These are phyloP conservation scores for Fusarium tjaetaba DNA, from an alignment of 2,329 filamentous ascomycete genomes.

Conservation along the genomic window DNA sequence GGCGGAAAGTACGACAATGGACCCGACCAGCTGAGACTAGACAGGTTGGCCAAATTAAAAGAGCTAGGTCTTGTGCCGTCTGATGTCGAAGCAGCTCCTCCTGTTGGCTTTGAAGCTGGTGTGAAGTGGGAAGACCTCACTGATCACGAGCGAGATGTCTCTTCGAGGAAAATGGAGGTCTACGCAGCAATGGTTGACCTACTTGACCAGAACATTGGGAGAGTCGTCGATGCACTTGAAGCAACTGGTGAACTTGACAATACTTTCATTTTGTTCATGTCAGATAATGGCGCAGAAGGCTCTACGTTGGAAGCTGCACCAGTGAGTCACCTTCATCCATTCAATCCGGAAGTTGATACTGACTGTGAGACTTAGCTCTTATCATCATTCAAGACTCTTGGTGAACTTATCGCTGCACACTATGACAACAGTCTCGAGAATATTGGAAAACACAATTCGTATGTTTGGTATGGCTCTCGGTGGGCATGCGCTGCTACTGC, in stretches of 20 bases:
- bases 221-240: constrained; percentile 60
- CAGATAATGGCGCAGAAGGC: constrained; percentile 64
- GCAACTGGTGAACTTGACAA: constrained; percentile 61
- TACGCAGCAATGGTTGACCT: constrained; percentile 67
- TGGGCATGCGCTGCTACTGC: constrained; percentile 58
- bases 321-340: constrained; percentile 44
- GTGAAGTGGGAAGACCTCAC: constrained; percentile 37
- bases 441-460: constrained; percentile 63
- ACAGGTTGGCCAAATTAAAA: constrained; percentile 44
- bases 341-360: neutral
- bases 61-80: neutral
- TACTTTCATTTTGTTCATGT: constrained; percentile 64
- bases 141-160: constrained; percentile 8
- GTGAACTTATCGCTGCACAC: constrained; percentile 42
- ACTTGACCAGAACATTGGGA: constrained; percentile 63
- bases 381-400: neutral
- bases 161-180: constrained; percentile 52
- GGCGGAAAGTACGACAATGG: constrained; percentile 52
- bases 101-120: neutral
- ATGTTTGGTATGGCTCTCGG: constrained; percentile 68
- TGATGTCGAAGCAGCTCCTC: constrained; percentile 48
- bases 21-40: constrained; percentile 49
- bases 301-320: constrained; percentile 68
- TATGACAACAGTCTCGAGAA: constrained; percentile 63
- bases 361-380: neutral